phyloP scores from a whole-genome alignment of 139 green algal genomes.

The Eudorina sp. region DNA sequence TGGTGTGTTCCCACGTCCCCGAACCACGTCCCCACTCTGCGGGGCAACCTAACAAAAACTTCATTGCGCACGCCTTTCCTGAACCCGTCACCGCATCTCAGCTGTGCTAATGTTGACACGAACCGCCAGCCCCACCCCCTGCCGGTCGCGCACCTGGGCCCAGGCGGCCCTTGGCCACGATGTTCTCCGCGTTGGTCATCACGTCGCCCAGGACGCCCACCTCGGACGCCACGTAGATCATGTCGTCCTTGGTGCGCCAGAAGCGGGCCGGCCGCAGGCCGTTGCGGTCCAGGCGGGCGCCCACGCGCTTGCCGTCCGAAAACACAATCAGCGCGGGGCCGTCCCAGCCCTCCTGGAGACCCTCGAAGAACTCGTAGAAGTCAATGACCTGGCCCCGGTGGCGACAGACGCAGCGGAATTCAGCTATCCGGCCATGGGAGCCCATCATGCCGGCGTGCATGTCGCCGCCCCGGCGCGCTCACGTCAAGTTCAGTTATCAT shows the following conservation, averaged over 20 bases:
- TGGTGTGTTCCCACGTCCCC: too few species aligned
- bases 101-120: too few species aligned
- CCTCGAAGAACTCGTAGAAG: slow-evolving; percentile 98
- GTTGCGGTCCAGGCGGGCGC: slow-evolving; percentile 96
- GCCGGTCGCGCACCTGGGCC: slow-evolving; percentile 75
- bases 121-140: not conserved
- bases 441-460: too few species aligned
- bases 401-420: too few species aligned
- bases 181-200: slow-evolving; percentile 86
- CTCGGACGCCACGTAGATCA: slow-evolving; percentile 98
- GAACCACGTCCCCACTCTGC: too few species aligned
- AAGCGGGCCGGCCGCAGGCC: slow-evolving; percentile 96
- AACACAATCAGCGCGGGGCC: slow-evolving; percentile 98
- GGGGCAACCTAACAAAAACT: too few species aligned
- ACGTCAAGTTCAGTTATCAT: too few species aligned
- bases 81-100: too few species aligned
- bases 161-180: slow-evolving; percentile 94
- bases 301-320: slow-evolving; percentile 92
- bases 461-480: too few species aligned
- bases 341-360: slow-evolving; percentile 98
- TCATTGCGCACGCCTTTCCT: too few species aligned
- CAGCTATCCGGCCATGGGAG: too few species aligned
- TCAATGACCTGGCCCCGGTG: slow-evolving; percentile 77
- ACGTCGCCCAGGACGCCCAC: slow-evolving; percentile 96
- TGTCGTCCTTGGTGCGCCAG: slow-evolving; percentile 96